These are phyloP conservation scores for Zelonia costaricensis DNA, from an alignment of 208 protist species.

Conservation along the genomic window DNA sequence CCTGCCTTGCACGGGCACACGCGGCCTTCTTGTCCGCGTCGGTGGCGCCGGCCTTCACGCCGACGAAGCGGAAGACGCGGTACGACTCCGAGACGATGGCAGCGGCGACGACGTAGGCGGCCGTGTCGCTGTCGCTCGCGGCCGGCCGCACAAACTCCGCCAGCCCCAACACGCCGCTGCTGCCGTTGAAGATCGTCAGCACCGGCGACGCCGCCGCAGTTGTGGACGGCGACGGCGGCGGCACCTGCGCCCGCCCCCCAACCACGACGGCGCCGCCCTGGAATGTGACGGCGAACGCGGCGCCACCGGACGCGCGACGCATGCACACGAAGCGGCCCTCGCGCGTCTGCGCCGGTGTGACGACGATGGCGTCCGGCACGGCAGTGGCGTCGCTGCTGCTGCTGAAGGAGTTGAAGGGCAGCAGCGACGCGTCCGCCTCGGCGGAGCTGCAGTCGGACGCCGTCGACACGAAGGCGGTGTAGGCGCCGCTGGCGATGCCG, in stretches of 20 bases:
- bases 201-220: background rate
- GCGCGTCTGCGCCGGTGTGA: background rate
- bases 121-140: slow-evolving; percentile 10
- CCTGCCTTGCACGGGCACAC: slow-evolving; percentile 23
- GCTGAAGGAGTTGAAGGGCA: slow-evolving; percentile 29
- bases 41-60: slow-evolving; percentile 17
- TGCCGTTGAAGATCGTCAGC: slow-evolving; percentile 56
- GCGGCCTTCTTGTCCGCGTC: slow-evolving; percentile 23
- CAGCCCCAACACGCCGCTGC: slow-evolving; percentile 35
- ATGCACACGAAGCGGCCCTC: slow-evolving; percentile 26
- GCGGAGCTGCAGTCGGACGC: slow-evolving; percentile 33
- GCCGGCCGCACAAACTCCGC: slow-evolving; percentile 29
- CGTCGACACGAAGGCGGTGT: slow-evolving; percentile 47
- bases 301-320: slow-evolving; percentile 32
- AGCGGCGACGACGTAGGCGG: slow-evolving; percentile 19
- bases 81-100: slow-evolving; percentile 19
- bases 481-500: slow-evolving; percentile 36
- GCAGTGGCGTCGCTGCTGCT: slow-evolving; percentile 8
- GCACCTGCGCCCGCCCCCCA: background rate
- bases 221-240: background rate
- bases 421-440: slow-evolving; percentile 18
- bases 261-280: slow-evolving; percentile 15
- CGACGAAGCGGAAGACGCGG: slow-evolving; percentile 27
- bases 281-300: slow-evolving; percentile 14
- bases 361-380: slow-evolving; percentile 14